These are phyloP conservation scores for Wickerhamomyces canadensis DNA, from an alignment of 805 yeast genomes.

Conservation along the genomic window DNA sequence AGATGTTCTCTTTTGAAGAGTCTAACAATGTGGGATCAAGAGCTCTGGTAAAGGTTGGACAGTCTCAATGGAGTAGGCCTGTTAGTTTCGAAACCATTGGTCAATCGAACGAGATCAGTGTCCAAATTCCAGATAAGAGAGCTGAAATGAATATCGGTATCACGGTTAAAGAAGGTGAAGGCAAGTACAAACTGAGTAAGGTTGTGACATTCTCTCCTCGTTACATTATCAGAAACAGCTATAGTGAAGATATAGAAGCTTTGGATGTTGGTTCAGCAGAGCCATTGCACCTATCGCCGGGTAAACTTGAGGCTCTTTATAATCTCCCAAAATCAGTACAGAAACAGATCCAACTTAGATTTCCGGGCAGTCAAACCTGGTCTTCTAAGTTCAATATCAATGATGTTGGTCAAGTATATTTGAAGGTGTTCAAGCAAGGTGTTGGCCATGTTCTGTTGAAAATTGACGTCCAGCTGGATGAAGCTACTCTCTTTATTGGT, in stretches of 20 bases:
- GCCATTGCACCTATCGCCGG: slow-evolving; percentile 39
- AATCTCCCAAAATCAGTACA: slow-evolving; percentile 49
- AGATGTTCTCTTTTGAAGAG: slow-evolving; percentile 78
- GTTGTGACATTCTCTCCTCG: slow-evolving; percentile 81
- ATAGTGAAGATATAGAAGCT: slow-evolving; percentile 50
- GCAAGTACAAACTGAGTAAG: slow-evolving; percentile 71
- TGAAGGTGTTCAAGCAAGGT: slow-evolving; percentile 62
- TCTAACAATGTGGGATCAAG: slow-evolving; percentile 55
- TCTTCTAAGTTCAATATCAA: slow-evolving; percentile 83
- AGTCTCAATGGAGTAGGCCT: slow-evolving; percentile 67
- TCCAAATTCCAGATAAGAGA: slow-evolving; percentile 44
- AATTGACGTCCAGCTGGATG: slow-evolving; percentile 71
- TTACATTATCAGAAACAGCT: slow-evolving; percentile 62
- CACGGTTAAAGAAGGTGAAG: slow-evolving; percentile 74
- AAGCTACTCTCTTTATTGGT: slow-evolving; percentile 75
- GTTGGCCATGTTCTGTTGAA: slow-evolving; percentile 66
- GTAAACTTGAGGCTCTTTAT: slow-evolving; percentile 52
- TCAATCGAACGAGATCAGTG: slow-evolving; percentile 54
- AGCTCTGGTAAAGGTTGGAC: slow-evolving; percentile 59
- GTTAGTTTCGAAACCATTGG: slow-evolving; percentile 90
- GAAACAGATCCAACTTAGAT: slow-evolving; percentile 59
- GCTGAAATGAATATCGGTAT: slow-evolving; percentile 73
- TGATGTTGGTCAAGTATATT: slow-evolving; percentile 76
- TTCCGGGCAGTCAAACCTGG: slow-evolving; percentile 60
- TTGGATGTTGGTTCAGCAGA: slow-evolving; percentile 65